Evolutionary conservation across 78 protist genomes (phyloP).

Genomic region (Chrysochromulina parva): DNA sequence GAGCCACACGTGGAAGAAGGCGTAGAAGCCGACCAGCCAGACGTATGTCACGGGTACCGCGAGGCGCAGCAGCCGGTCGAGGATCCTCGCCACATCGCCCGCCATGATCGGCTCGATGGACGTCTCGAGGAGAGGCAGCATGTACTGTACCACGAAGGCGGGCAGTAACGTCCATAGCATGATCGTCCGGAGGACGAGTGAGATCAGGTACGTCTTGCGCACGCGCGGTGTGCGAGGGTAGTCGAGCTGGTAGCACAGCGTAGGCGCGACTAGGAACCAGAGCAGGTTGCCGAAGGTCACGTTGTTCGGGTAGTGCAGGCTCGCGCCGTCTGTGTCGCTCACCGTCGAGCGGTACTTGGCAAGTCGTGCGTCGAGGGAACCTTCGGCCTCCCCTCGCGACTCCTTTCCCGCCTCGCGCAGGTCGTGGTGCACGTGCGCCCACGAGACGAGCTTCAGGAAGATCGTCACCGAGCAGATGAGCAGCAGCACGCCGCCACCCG

Average conservation of each 20-base stretch:
- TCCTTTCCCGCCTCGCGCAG: neutral
- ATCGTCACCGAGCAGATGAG: neutral
- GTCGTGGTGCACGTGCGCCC: conserved; percentile 20
- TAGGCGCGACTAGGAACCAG: conserved; percentile 49
- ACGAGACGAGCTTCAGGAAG: conserved; percentile 43
- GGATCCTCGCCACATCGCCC: neutral
- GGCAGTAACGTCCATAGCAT: neutral
- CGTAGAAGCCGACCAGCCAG: conserved; percentile 22
- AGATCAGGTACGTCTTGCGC: neutral
- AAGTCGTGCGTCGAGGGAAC: neutral
- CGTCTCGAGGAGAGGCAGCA: conserved; percentile 30
- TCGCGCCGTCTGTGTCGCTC: neutral
- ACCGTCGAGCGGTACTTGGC: neutral
- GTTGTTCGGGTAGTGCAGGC: conserved; percentile 51
- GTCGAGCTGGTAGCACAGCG: conserved; percentile 47
- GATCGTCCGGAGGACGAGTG: neutral
- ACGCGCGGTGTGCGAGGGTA: conserved; percentile 46
- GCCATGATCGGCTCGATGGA: conserved; percentile 19
- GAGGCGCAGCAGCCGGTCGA: conserved; percentile 48
- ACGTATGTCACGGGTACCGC: neutral
- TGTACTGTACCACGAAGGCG: conserved; percentile 28
- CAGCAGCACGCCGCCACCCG: neutral
- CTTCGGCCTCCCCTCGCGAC: neutral
- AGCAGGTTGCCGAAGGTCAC: conserved; percentile 5
- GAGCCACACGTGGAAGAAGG: conserved; percentile 50